Conservation (phyloP, 148 eudicot species). For the Heliamphora exappendiculata region DNA sequence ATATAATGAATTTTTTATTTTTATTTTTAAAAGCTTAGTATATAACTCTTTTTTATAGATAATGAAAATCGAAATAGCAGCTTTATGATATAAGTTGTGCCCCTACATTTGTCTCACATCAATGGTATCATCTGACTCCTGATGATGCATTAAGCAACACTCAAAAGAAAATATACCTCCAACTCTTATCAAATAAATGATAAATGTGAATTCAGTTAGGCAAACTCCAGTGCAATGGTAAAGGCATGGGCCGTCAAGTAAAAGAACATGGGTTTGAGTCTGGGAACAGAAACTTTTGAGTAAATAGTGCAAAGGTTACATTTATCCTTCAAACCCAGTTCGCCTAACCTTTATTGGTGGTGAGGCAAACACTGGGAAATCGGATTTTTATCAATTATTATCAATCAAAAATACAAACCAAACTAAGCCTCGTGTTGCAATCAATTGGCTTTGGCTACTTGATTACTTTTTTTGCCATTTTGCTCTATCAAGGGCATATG, state of each 20-base stretch:
- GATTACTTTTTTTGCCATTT: no score
- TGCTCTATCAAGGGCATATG: no score
- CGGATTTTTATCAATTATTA: neutral
- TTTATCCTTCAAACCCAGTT: neutral
- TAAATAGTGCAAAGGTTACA: neutral
- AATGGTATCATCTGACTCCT: neutral
- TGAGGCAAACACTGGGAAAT: neutral
- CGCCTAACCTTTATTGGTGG: neutral
- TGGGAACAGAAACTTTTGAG: neutral
- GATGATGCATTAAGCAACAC: neutral
- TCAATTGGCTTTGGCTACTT: no score
- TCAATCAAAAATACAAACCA: neutral
- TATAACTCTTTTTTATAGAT: neutral
- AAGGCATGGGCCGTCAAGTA: neutral
- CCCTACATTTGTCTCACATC: neutral
- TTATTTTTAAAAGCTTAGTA: no score
- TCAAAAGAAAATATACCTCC: neutral
- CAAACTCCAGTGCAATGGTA: neutral
- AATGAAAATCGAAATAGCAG: neutral
- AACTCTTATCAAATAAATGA: neutral
- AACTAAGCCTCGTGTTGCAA: no score
- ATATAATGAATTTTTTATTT: neutral
- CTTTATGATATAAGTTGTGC: neutral
- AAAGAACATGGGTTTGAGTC: neutral
- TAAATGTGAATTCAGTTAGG: neutral